Evolutionary conservation across 2,329 filamentous ascomycete genomes (phyloP).

Genomic region (Fusarium marasasianum): DNA sequence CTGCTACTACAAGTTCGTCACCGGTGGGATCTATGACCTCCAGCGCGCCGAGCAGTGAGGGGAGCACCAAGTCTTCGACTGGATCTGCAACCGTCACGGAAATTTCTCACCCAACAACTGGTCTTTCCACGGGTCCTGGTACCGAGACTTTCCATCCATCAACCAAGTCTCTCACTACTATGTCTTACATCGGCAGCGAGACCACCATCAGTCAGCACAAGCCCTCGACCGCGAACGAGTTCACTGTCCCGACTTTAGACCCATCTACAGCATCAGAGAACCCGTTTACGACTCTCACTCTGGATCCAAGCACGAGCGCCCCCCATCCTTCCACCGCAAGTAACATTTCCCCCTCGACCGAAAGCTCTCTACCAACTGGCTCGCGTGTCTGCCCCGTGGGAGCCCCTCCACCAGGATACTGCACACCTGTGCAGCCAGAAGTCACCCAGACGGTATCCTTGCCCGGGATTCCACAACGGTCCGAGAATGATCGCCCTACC

Average conservation of each 20-base stretch:
- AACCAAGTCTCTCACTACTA: background rate
- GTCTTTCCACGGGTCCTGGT: background rate
- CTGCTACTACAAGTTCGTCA: rapidly evolving
- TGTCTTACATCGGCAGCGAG: background rate
- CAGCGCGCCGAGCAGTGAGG: rapidly evolving
- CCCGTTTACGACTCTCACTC: background rate
- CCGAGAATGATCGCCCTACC: background rate
- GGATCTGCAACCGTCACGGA: background rate
- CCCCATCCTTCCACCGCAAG: background rate
- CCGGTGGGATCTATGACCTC: rapidly evolving
- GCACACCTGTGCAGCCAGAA: background rate
- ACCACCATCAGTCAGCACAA: background rate
- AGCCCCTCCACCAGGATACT: slow-evolving; percentile 1
- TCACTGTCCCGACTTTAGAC: background rate
- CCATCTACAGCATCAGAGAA: background rate
- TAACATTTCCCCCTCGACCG: background rate
- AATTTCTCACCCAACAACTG: background rate
- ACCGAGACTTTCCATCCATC: background rate
- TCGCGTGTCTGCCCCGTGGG: background rate
- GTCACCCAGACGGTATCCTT: background rate
- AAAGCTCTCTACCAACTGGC: background rate
- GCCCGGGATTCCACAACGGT: background rate
- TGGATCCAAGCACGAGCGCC: rapidly evolving
- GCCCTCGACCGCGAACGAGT: background rate
- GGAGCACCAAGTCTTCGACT: background rate